Evolutionary conservation across 1,284 basidiomycete genomes (phyloP).

Genomic region (Spongispora temasekensis): DNA sequence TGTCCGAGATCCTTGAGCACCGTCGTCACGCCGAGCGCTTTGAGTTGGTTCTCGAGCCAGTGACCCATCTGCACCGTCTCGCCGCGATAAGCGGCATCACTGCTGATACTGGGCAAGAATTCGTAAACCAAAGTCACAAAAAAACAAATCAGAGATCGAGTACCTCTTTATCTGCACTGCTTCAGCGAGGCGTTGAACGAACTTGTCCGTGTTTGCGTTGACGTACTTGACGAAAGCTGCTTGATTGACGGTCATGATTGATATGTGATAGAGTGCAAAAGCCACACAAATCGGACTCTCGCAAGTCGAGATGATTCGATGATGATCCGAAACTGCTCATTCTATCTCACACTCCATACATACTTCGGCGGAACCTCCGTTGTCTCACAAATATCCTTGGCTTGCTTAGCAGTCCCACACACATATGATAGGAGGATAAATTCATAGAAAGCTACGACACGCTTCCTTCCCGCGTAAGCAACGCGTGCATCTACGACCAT

Average conservation of each 20-base stretch:
- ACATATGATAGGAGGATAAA: no score
- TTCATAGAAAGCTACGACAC: no score
- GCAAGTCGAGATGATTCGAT: no score
- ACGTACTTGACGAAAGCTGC: constrained; percentile 60
- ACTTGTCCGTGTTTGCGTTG: constrained; percentile 69
- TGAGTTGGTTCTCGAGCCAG: constrained; percentile 76
- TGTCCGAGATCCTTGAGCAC: constrained; percentile 76
- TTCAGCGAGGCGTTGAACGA: constrained; percentile 76
- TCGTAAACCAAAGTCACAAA: background rate
- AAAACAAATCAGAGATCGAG: background rate
- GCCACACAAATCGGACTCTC: no score
- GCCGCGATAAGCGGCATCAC: constrained; percentile 64
- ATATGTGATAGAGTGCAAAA: no score
- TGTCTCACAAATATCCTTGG: no score
- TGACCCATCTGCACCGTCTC: constrained; percentile 84
- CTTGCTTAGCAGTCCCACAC: no score
- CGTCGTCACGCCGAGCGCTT: constrained; percentile 74
- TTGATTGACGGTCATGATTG: constrained; percentile 42
- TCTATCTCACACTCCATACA: no score
- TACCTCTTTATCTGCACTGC: constrained; percentile 92
- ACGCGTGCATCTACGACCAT: no score
- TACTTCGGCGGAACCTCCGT: no score
- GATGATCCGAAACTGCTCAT: no score
- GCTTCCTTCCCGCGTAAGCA: no score
- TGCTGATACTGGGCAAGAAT: constrained; percentile 56